Evolutionary conservation across 2,329 filamentous ascomycete species (phyloP).

Genomic region (Gnomoniopsis smithogilvyi): DNA sequence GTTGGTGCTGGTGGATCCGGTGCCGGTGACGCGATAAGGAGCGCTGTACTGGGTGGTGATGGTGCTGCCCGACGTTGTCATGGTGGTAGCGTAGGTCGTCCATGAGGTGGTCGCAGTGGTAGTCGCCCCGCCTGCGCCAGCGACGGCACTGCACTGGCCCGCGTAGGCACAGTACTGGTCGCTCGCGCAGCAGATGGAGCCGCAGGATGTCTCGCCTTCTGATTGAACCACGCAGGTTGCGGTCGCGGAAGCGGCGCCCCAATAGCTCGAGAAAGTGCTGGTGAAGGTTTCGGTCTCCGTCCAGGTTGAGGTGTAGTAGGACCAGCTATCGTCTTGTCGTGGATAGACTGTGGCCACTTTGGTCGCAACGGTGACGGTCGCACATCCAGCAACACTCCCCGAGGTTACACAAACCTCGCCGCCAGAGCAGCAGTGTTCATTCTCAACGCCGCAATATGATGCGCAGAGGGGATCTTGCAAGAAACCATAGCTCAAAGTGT

Average conservation of each 20-base stretch:
- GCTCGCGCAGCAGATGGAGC: slow-evolving; percentile 65
- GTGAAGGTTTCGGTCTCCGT: slow-evolving; percentile 59
- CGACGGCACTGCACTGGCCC: slow-evolving; percentile 57
- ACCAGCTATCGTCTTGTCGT: slow-evolving; percentile 23
- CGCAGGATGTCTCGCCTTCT: slow-evolving; percentile 59
- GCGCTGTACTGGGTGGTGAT: slow-evolving; percentile 54
- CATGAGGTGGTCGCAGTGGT: slow-evolving; percentile 40
- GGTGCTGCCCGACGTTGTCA: slow-evolving; percentile 42
- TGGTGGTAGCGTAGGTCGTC: slow-evolving; percentile 21
- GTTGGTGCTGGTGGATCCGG: slow-evolving; percentile 43
- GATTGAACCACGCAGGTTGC: slow-evolving; percentile 46
- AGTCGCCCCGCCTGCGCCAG: slow-evolving; percentile 25
- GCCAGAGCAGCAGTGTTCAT: slow-evolving; percentile 52
- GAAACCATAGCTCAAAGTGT: slow-evolving; percentile 43
- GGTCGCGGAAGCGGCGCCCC: slow-evolving; percentile 37
- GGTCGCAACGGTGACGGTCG: slow-evolving; percentile 22
- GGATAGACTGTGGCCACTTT: neutral
- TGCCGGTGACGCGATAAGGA: slow-evolving; percentile 49
- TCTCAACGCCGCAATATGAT: slow-evolving; percentile 51
- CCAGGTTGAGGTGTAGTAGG: slow-evolving; percentile 40
- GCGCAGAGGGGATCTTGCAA: slow-evolving; percentile 48
- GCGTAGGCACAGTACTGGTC: slow-evolving; percentile 63
- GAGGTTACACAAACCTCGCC: slow-evolving; percentile 50
- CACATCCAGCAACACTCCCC: slow-evolving; percentile 48
- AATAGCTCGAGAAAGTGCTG: slow-evolving; percentile 52